These are phyloP conservation scores for Cucurbita moschata DNA, from an alignment of 306 rosid genomes.

Conservation along the genomic window DNA sequence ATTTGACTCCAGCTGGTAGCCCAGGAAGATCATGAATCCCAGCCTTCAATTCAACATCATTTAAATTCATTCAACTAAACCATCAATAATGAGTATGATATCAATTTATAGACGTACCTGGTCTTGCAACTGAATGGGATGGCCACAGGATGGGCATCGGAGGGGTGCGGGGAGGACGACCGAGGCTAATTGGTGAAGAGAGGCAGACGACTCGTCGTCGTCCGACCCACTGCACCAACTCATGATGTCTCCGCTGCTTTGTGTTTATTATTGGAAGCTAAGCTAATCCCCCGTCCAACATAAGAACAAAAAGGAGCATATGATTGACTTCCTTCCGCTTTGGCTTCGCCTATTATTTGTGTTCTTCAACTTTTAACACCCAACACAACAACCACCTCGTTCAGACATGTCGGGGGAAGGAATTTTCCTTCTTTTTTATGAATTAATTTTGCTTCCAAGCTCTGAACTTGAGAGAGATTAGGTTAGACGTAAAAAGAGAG, in stretches of 20 bases:
- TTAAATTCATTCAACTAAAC: too few species aligned
- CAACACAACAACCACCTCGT: background rate
- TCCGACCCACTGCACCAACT: constrained; percentile 5
- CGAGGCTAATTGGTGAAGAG: background rate
- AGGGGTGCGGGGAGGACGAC: background rate
- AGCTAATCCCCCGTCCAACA: background rate
- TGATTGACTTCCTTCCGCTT: background rate
- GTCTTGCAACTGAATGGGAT: background rate
- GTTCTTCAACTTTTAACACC: background rate
- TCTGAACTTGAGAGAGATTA: background rate
- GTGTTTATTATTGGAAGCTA: background rate
- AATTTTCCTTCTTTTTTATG: background rate
- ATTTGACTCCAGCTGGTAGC: constrained; percentile 7
- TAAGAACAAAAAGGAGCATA: constrained; percentile 4
- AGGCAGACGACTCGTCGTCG: constrained; percentile 1
- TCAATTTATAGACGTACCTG: background rate
- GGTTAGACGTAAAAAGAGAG: background rate
- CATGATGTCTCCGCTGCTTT: background rate
- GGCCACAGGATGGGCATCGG: constrained; percentile 8
- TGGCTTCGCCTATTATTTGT: background rate
- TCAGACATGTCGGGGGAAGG: background rate
- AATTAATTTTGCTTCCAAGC: background rate
- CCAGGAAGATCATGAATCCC: constrained; percentile 11
- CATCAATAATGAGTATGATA: too few species aligned
- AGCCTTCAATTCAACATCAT: background rate